Evolutionary conservation across 345 rosid genomes (phyloP), one percentile per base, ranked within the genome.

Genomic region (Nephelium lappaceum): DNA sequence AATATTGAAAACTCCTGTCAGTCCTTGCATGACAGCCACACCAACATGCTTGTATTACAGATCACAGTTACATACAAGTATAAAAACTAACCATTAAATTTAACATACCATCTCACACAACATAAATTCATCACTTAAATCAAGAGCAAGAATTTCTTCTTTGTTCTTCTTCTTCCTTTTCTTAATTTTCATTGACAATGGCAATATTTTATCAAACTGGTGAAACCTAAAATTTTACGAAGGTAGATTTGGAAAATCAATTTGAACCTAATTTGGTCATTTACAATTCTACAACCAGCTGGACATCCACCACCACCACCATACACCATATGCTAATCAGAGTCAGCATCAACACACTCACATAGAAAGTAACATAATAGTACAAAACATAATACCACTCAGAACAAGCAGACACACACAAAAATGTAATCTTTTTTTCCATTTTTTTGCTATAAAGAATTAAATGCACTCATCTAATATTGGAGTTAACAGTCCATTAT

Each of bases 391-490:
- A 67, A 6, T 3, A 18, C 41, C 8, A n/a, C 6, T 8, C 8
- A 67, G 47, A 38, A 18, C 31, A 27, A n/a, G 8, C 6, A 18
- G 4, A n/a, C 11, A 60, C 27, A 60, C 27, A 21, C 12, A 21
- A 24, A 45, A 70, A 25, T 9, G 8, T 10, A 45, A 67, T 18
- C 57, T 51, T 14, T 51, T 14, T 14, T 16, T 23, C 6, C 43
- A 58, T 21, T 8, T 16, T 21, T 21, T 18, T 31, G 45, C 42
- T n/a, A 1, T 58, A 19, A 11, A 73, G 41, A 39, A 41, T 21
- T 73, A 23, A 73, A 73, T 41, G 55, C 39, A 39, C n/a, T 42
- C 77, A 60, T 42, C 68, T 61, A 57, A 41, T 51, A 41, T 38
- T 14, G 0, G 0, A 12, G 7, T 12, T 14, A 53, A 53, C 11